Conservation (phyloP, 495 filamentous ascomycete species). For the Xylaria castorea region DNA sequence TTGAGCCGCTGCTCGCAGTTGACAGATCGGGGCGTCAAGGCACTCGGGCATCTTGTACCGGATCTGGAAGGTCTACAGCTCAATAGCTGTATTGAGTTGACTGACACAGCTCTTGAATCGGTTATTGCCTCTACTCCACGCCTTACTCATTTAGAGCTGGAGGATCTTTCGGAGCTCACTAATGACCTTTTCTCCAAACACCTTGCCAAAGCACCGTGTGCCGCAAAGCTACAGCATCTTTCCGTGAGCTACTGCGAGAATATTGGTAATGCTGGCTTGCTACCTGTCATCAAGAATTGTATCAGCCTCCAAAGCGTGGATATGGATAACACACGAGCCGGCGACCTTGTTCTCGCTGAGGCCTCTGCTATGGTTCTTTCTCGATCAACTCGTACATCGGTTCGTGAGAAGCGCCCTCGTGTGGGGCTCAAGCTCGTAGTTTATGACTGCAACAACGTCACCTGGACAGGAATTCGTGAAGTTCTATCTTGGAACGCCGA, state of each 20-base stretch:
- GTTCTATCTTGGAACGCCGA: conserved; percentile 84
- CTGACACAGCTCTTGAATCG: conserved; percentile 73
- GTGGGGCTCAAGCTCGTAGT: conserved; percentile 79
- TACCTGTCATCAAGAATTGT: conserved; percentile 80
- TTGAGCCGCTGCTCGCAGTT: conserved; percentile 77
- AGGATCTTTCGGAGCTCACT: conserved; percentile 80
- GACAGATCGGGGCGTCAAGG: conserved; percentile 71
- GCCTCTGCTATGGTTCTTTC: conserved; percentile 76
- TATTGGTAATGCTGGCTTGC: conserved; percentile 83
- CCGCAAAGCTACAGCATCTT: conserved; percentile 73
- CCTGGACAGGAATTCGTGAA: conserved; percentile 91
- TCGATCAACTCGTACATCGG: conserved; percentile 60
- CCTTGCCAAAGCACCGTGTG: conserved; percentile 77
- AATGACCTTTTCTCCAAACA: conserved; percentile 72
- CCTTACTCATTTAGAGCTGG: conserved; percentile 87
- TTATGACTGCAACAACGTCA: conserved; percentile 89
- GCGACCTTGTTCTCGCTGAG: conserved; percentile 86
- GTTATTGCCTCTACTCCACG: conserved; percentile 76
- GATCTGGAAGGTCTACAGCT: conserved; percentile 82
- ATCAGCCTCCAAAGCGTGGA: conserved; percentile 71
- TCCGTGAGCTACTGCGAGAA: conserved; percentile 89
- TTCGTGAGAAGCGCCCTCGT: conserved; percentile 50
- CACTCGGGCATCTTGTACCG: conserved; percentile 76
- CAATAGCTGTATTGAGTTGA: conserved; percentile 71
- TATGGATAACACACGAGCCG: conserved; percentile 93